A percentile compares a stretch with the other conserved stretches of the same genome.
Conservation (phyloP, 257 asterid species). For the Asclepias syriaca region DNA sequence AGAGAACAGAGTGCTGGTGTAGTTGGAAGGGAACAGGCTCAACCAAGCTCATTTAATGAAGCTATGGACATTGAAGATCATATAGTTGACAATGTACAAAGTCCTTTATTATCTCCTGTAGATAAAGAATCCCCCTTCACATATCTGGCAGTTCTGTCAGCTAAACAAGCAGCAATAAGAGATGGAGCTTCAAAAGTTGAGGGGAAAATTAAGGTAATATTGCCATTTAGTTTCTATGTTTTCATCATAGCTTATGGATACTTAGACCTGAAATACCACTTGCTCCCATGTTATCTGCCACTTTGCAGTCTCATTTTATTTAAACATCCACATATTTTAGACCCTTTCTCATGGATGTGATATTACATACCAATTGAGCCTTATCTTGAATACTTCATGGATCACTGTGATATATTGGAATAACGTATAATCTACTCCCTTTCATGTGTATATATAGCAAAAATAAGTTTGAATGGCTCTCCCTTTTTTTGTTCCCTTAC, state of each 20-base stretch:
- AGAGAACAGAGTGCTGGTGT: slow-evolving; percentile 13
- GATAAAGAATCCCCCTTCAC: slow-evolving; percentile 71
- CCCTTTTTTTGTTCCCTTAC: not conserved
- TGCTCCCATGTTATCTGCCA: not conserved
- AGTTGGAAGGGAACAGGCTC: slow-evolving; percentile 7
- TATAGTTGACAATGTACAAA: slow-evolving; percentile 43
- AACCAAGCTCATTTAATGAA: slow-evolving; percentile 14
- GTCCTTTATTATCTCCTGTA: slow-evolving; percentile 36
- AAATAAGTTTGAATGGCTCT: not conserved
- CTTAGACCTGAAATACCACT: not conserved
- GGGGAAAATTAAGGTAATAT: slow-evolving; percentile 75
- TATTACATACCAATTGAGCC: not conserved
- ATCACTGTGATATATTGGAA: not conserved
- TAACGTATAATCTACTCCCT: not conserved
- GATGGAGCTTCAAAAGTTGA: slow-evolving; percentile 40
- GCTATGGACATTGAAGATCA: slow-evolving; percentile 47
- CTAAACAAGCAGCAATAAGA: slow-evolving; percentile 43
- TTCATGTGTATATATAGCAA: not conserved
- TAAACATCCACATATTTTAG: not conserved
- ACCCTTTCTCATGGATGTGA: not conserved
- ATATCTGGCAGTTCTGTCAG: slow-evolving; percentile 78
- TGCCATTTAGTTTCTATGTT: not conserved
- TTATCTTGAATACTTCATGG: not conserved
- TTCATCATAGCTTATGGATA: not conserved
- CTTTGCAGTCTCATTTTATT: not conserved